Percentiles rank a stretch among this genome's conserved stretches.
These are phyloP conservation scores for Dysphania ambrosioides DNA, from an alignment of 148 eudicot species.

Conservation along the genomic window DNA sequence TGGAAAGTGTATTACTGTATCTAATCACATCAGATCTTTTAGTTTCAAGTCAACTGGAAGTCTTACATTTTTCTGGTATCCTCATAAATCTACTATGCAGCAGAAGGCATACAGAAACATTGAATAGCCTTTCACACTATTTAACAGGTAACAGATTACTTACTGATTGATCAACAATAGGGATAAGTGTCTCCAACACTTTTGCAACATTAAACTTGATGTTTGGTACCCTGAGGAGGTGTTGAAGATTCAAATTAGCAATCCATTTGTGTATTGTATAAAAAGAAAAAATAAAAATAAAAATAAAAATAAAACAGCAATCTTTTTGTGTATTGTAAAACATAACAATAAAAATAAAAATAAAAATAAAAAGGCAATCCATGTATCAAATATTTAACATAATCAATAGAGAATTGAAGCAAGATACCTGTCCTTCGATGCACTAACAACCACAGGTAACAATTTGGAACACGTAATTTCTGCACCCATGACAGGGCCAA, in stretches of 20 bases:
- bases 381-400: no score
- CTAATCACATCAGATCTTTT: not conserved
- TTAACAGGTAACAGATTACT: conserved; percentile 27
- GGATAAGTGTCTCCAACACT: conserved; percentile 76
- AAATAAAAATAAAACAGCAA: not conserved
- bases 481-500: conserved; percentile 94
- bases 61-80: not conserved
- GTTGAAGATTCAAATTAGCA: conserved; percentile 14
- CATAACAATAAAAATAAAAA: no score
- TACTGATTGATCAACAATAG: conserved; percentile 76
- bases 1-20: not conserved
- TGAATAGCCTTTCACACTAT: not conserved
- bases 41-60: conserved; percentile 1
- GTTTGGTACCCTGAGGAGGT: conserved; percentile 72
- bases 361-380: not conserved
- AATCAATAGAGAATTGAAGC: conserved; percentile 3
- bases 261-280: not conserved
- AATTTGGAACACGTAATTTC: conserved; percentile 85
- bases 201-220: conserved; percentile 92
- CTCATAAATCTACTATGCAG: not conserved
- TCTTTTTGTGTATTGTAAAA: not conserved
- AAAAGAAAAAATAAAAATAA: no score
- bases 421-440: conserved; percentile 79
- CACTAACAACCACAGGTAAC: conserved; percentile 67
- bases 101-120: not conserved